Base-by-base conservation (phyloP, 2,329 filamentous ascomycete genomes). In the Cercospora citrullina region DNA sequence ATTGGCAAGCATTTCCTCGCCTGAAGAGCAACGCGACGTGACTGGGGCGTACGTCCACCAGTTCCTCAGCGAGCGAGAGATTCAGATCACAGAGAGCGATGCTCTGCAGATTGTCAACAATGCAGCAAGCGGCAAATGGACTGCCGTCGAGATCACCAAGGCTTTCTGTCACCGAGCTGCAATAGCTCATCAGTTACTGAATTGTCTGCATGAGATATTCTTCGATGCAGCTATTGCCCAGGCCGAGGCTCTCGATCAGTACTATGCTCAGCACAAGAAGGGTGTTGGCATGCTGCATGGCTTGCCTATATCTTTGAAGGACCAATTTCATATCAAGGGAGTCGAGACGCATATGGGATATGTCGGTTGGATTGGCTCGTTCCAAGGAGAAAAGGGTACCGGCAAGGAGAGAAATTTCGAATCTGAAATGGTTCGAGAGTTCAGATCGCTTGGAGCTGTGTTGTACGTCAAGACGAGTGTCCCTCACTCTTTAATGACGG, bases 291-390 rank as follows among this genome's bases (percentile, higher is more conserved):
- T 81, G 23, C 74, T 84, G 9, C 83, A 85, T 71, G 83, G 83
- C 6, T 74, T 84, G 4, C 82, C 82, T 42, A 79, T 84, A 71
- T 82, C 80, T 26, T 69, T 84, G 30, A 84, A 84, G 67, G 83
- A 85, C 68, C 83, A 84, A 64, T 84, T 84, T 72, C 81, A 84
- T 64, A 79, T 84, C 67, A 75, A 79, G 63, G 81, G 79, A n/a
- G 80, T 82, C 31, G 82, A 84, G 63, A 84, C 80, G 36, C 78
- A 77, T 1, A 79, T 90, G 82, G 88, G 87, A 12, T 90, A 89
- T 73, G 81, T 89, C 26, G 87, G 87, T n/a, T 88, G 87, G 84
- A 85, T 90, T n/a, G 85, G 84, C 6, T 86, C 85, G 0, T 86
- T 88, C 70, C 78, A 89, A 76, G 87, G 85, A 61, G 78, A 82